phyloP scores from a whole-genome alignment of 2,329 filamentous ascomycete genomes.

The Dothiorella sarmentorum region DNA sequence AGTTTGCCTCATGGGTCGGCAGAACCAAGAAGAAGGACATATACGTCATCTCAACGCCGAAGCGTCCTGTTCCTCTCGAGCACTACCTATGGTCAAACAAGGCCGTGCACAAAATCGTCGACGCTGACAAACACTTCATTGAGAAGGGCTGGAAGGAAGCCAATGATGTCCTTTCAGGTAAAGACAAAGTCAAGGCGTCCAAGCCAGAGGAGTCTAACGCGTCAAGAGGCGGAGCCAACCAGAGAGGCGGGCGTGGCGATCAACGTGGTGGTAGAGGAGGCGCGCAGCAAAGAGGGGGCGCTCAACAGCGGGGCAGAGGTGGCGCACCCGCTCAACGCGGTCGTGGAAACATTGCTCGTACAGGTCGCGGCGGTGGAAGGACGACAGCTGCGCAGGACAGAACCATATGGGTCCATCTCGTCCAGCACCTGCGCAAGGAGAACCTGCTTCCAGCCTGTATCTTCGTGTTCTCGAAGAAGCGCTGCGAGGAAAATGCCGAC shows the following conservation, averaged over 20 bases:
- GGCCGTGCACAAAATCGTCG: slow-evolving; percentile 89
- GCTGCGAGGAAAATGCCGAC: slow-evolving; percentile 95
- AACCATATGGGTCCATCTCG: slow-evolving; percentile 93
- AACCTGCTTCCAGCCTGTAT: slow-evolving; percentile 89
- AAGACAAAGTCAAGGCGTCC: slow-evolving; percentile 67
- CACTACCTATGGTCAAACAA: slow-evolving; percentile 97
- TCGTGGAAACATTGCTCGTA: slow-evolving; percentile 83
- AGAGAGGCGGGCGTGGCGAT: slow-evolving; percentile 49
- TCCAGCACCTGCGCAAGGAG: slow-evolving; percentile 84
- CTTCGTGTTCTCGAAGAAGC: slow-evolving; percentile 97
- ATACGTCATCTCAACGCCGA: slow-evolving; percentile 96
- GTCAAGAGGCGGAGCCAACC: slow-evolving; percentile 50
- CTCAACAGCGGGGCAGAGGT: slow-evolving; percentile 54
- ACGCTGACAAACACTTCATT: slow-evolving; percentile 84
- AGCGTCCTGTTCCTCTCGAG: slow-evolving; percentile 89
- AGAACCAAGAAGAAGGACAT: slow-evolving; percentile 98
- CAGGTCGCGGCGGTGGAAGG: slow-evolving; percentile 78
- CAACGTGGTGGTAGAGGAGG: slow-evolving; percentile 51
- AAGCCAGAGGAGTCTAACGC: slow-evolving; percentile 52
- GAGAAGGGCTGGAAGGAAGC: slow-evolving; percentile 95
- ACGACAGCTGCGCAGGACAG: slow-evolving; percentile 91
- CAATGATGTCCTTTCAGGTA: slow-evolving; percentile 75
- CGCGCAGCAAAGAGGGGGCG: slow-evolving; percentile 49
- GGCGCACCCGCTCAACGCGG: slow-evolving; percentile 52
- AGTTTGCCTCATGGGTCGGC: slow-evolving; percentile 98